Conservation (phyloP, 1,139 yeast genomes). For the Diutina siamensis region DNA sequence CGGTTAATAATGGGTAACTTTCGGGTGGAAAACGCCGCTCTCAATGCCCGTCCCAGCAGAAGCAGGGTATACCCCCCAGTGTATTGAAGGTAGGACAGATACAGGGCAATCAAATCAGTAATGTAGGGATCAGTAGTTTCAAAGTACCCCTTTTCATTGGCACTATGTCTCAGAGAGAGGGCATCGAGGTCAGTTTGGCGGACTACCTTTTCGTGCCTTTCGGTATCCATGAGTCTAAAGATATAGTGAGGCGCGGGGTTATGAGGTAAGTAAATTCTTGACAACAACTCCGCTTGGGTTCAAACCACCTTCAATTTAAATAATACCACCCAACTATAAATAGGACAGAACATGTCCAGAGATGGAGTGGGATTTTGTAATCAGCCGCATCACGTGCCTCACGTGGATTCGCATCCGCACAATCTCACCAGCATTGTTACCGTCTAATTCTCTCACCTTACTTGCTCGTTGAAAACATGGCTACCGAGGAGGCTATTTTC, state of each 20-base stretch:
- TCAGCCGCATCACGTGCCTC: neutral
- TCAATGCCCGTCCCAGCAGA: slow-evolving; percentile 26
- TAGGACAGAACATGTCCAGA: too few species aligned
- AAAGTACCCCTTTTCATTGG: slow-evolving; percentile 43
- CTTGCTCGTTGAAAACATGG: slow-evolving; percentile 11
- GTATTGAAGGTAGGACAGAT: slow-evolving; percentile 22
- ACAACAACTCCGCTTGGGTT: too few species aligned
- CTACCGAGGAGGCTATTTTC: slow-evolving; percentile 58
- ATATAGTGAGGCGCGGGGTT: neutral
- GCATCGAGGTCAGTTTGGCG: slow-evolving; percentile 83
- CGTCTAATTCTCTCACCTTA: neutral
- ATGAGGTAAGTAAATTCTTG: neutral
- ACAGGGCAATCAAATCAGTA: slow-evolving; percentile 29
- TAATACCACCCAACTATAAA: too few species aligned
- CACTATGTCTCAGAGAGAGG: slow-evolving; percentile 56
- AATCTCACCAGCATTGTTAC: neutral
- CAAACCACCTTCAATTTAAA: too few species aligned
- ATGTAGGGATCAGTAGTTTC: slow-evolving; percentile 38
- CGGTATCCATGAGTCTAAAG: neutral
- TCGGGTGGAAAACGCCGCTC: slow-evolving; percentile 25
- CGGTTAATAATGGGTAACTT: slow-evolving; percentile 73
- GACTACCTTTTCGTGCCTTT: slow-evolving; percentile 33
- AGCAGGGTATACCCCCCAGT: slow-evolving; percentile 27
- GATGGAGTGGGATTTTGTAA: too few species aligned
- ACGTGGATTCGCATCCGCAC: neutral